Evolutionary conservation across 208 protist genomes (phyloP), one percentile per base, ranked within the genome.

Genomic region (Crithidia mellificae): DNA sequence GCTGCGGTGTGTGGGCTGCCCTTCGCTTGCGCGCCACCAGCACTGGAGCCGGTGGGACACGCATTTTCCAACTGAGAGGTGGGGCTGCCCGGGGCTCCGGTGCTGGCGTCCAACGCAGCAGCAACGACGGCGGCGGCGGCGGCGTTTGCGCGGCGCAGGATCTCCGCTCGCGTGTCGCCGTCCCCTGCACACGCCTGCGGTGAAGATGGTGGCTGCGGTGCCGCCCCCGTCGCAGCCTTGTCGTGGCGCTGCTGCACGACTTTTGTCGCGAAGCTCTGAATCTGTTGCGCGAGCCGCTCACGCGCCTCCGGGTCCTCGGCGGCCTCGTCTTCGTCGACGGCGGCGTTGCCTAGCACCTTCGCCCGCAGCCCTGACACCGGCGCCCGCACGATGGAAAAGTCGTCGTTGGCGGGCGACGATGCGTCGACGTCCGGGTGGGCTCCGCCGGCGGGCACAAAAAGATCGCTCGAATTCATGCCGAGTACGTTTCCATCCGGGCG

Each of bases 271-370:
- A 76, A 76, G 39, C 34, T 38, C 22, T 76, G 51, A 0, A 76
- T 56, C 53, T 76, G 70, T 53, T 59, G 14, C 2, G 54, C 19
- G 19, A 69, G 70, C 20, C 57, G 36, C 49, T 41, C 55, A 0
- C 44, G 61, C 47, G 43, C 61, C 46, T 76, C 70, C 27, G 70
- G 63, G n/a, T 69, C 49, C 53, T 76, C 70, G 46, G 63, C 70
- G 34, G 55, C 63, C 17, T 76, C 70, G 38, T 76, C 62, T 27
- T 76, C 70, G 27, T 76, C 70, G 38, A 69, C 55, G 25, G 55
- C 44, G 55, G 22, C 39, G 70, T 69, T 69, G 39, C 70, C 70
- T 8, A 76, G 63, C 19, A 76, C 38, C 47, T 65, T 69, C 15
- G 70, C 70, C 1, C 62, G 53, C 55, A 76, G 63, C 15, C 70